Conservation (phyloP, 129 eudicot genomes). For the Smallanthus sonchifolius region DNA sequence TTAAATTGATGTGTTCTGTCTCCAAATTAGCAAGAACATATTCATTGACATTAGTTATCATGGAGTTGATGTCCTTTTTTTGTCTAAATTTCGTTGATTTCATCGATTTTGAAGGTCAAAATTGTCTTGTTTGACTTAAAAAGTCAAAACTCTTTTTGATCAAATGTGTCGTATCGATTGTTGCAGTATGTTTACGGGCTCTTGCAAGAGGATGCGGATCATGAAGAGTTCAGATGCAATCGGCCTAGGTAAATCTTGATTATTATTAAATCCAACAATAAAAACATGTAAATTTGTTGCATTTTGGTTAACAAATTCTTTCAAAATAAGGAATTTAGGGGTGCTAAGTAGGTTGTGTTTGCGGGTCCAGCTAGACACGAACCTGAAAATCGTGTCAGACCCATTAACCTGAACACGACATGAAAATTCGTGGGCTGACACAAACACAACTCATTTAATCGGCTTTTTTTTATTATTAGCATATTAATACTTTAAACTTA, state of each 20-base stretch:
- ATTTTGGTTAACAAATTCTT: too few relatives aligned
- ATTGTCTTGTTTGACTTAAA: too few relatives aligned
- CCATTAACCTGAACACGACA: too few relatives aligned
- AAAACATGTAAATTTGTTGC: too few relatives aligned
- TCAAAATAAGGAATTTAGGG: too few relatives aligned
- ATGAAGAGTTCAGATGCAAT: slow-evolving; percentile 75
- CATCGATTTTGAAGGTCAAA: neutral
- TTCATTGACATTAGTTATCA: neutral
- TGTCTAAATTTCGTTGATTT: neutral
- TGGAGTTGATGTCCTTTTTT: neutral
- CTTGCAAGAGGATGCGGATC: slow-evolving; percentile 76
- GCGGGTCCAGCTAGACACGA: too few relatives aligned
- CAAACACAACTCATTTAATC: too few relatives aligned
- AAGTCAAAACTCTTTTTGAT: neutral
- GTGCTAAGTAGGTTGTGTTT: too few relatives aligned
- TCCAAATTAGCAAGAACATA: neutral
- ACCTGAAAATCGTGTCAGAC: too few relatives aligned
- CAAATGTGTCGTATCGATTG: neutral
- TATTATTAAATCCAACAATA: neutral
- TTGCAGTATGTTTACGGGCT: slow-evolving; percentile 63
- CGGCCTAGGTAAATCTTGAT: slow-evolving; percentile 46
- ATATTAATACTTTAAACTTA: too few relatives aligned
- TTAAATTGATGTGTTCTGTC: neutral
- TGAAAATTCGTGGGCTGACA: too few relatives aligned
- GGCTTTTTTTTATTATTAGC: too few relatives aligned